These are phyloP conservation scores for Gossypium laxum DNA, from an alignment of 441 rosid species.

Conservation along the genomic window DNA sequence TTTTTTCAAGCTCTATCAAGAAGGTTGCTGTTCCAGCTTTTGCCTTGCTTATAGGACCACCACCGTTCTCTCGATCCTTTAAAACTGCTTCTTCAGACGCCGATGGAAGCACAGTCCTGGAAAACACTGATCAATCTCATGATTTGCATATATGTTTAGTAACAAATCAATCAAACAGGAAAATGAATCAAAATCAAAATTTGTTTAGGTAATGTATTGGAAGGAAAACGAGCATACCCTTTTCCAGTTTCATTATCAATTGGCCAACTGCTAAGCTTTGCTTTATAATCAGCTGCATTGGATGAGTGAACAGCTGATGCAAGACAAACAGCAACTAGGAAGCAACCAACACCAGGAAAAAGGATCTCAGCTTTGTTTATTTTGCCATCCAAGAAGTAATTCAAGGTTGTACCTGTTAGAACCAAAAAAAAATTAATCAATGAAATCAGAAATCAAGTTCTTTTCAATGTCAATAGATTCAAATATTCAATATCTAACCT, in stretches of 20 bases:
- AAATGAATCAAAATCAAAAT: background rate
- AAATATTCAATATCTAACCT: slow-evolving; percentile 27
- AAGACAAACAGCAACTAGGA: slow-evolving; percentile 65
- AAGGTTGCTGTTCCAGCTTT: slow-evolving; percentile 67
- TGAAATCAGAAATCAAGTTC: background rate
- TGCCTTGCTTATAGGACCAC: slow-evolving; percentile 25
- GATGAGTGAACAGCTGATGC: slow-evolving; percentile 73
- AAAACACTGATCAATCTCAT: background rate
- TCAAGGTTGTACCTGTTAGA: slow-evolving; percentile 60
- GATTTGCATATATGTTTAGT: background rate
- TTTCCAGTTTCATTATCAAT: slow-evolving; percentile 20
- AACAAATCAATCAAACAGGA: background rate
- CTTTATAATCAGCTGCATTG: slow-evolving; percentile 55
- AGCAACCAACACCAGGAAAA: slow-evolving; percentile 76
- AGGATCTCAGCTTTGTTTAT: slow-evolving; percentile 69
- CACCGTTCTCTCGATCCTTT: slow-evolving; percentile 34
- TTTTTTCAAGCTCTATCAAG: slow-evolving; percentile 62
- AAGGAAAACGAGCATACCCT: slow-evolving; percentile 22
- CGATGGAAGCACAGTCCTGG: slow-evolving; percentile 2
- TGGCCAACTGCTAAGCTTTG: slow-evolving; percentile 38
- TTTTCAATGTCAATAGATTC: background rate
- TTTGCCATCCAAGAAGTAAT: slow-evolving; percentile 68
- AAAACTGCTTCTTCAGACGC: background rate
- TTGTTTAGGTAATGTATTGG: background rate
- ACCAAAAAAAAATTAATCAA: background rate